Conservation (phyloP, 2,329 filamentous ascomycete species). For the Chrysosporium keratinophilum region DNA sequence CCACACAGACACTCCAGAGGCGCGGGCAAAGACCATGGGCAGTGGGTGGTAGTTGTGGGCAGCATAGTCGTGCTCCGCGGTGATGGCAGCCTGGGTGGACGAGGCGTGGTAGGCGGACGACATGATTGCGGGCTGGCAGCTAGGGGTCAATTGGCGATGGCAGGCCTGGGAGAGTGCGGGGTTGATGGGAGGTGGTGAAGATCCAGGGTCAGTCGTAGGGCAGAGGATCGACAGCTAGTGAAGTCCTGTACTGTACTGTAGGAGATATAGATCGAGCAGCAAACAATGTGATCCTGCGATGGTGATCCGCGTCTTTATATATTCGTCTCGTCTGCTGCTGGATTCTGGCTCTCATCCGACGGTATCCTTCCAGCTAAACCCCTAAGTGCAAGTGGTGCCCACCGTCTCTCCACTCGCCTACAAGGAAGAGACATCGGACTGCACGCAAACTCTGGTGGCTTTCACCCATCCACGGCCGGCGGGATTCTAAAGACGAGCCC, state of each 20-base stretch:
- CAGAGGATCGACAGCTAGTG: background rate
- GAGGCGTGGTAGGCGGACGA: slow-evolving; percentile 53
- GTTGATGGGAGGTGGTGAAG: background rate
- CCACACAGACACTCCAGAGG: slow-evolving; percentile 82
- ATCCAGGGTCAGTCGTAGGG: slow-evolving; percentile 1
- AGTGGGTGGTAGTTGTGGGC: slow-evolving; percentile 99
- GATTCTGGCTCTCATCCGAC: slow-evolving; percentile 1
- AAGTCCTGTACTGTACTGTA: too few species aligned
- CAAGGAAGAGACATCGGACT: slow-evolving; percentile 5
- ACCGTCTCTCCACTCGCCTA: slow-evolving; percentile 9
- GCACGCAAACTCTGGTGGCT: background rate
- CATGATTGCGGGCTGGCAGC: background rate
- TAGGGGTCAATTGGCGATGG: background rate
- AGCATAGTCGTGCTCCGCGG: slow-evolving; percentile 69
- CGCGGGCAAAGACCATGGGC: slow-evolving; percentile 82
- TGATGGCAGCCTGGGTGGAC: slow-evolving; percentile 69
- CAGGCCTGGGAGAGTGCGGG: background rate
- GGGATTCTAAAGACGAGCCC: slow-evolving; percentile 2
- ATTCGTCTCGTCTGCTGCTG: background rate
- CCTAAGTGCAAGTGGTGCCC: slow-evolving; percentile 12
- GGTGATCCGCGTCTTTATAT: background rate
- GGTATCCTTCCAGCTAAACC: slow-evolving; percentile 14
- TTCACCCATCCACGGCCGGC: slow-evolving; percentile 1
- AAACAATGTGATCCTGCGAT: background rate
- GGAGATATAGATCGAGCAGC: too few species aligned